Evolutionary conservation across 257 asterid genomes (phyloP), one percentile per base, ranked within the genome.

Genomic region (Schizonepeta tenuifolia): DNA sequence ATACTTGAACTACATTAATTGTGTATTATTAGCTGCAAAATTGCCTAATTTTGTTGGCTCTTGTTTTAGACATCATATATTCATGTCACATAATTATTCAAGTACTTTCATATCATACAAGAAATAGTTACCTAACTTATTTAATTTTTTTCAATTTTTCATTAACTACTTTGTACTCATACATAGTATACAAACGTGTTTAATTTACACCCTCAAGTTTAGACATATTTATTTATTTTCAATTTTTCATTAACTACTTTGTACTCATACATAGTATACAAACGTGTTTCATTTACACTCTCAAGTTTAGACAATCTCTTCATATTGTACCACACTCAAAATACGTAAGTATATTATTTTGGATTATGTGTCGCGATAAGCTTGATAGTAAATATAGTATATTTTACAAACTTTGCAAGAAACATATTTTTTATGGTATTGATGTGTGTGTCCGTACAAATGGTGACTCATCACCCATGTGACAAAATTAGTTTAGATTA

Each of bases 391-490:
- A 24, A 24, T 24, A 24, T n/a, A 24, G 26, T 24, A 24, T 1
- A 24, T 24, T 24, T 24, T 24, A 24, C 26, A 24, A 24, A 24
- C 26, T 24, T 24, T 24, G 1, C 26, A 24, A 24, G 26, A 24
- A 24, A 24, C 26, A 24, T 31, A 6, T 35, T 35, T 49, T 49
- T 4, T 5, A 50, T 26, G 40, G 2, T 14, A 24, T 26, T 5
- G 47, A n/a, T n/a, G 22, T 31, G 66, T 33, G 28, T 7, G 24
- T 61, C 77, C 70, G 68, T 71, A 59, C 75, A 50, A 12, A 22
- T 41, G 75, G 35, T 75, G 80, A 75, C 15, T 58, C 80, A 75
- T 59, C 75, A 28, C 20, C 74, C 79, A 70, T 70, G 80, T 71
- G 71, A 61, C 7, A 3, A 40, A 33, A 33, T 43, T 33, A 74